These are phyloP conservation scores for Leccinum angustisporum DNA, from an alignment of 1,284 basidiomycete genomes.

Conservation along the genomic window DNA sequence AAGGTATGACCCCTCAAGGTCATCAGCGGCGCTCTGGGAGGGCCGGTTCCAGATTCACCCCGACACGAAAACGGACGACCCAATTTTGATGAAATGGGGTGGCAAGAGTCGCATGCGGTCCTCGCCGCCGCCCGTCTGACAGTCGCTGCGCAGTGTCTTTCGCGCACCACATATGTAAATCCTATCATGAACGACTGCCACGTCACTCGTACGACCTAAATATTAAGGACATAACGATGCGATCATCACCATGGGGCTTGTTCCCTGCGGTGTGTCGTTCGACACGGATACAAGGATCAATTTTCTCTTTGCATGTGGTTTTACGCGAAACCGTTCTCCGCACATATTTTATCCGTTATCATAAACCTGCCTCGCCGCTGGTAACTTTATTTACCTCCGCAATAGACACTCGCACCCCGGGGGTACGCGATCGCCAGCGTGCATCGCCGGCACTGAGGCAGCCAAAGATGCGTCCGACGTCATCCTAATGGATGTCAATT, in stretches of 20 bases:
- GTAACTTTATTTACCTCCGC: slow-evolving; percentile 22
- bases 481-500: too few species aligned
- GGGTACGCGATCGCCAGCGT: background rate
- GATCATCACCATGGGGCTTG: slow-evolving; percentile 3
- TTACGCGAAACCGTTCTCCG: background rate
- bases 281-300: background rate
- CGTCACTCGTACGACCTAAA: slow-evolving; percentile 8
- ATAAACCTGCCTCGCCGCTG: slow-evolving; percentile 11
- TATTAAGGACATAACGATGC: slow-evolving; percentile 14
- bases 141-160: slow-evolving; percentile 4
- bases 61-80: slow-evolving; percentile 63
- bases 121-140: slow-evolving; percentile 23
- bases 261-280: slow-evolving; percentile 11
- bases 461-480: too few species aligned
- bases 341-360: slow-evolving; percentile 29
- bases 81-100: slow-evolving; percentile 43
- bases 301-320: background rate
- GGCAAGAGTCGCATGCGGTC: slow-evolving; percentile 12
- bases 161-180: background rate
- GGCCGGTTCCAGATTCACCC: slow-evolving; percentile 87
- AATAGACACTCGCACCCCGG: slow-evolving; percentile 8
- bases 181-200: slow-evolving; percentile 6
- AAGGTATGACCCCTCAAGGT: slow-evolving; percentile 72
- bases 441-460: too few species aligned
- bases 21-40: slow-evolving; percentile 76